Evolutionary conservation across 345 rosid species (phyloP).

Genomic region (Abelmoschus esculentus): DNA sequence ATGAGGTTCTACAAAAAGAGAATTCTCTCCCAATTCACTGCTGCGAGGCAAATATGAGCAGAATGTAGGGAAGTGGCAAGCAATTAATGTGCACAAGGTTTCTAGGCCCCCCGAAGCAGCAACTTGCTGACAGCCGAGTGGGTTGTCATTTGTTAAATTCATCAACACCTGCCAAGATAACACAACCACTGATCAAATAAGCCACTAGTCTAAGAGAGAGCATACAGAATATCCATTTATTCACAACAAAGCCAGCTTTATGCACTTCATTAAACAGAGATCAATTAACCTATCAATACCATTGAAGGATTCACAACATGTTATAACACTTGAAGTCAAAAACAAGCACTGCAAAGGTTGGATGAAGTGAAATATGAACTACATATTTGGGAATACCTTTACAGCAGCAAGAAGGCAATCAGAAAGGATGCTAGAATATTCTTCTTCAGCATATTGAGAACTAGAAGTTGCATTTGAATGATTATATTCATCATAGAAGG

Average conservation of each 20-base stretch:
- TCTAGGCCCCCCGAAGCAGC: constrained; percentile 80
- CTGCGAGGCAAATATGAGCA: constrained; percentile 31
- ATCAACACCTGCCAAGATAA: constrained; percentile 61
- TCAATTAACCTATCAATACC: background rate
- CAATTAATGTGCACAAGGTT: constrained; percentile 66
- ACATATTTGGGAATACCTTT: constrained; percentile 44
- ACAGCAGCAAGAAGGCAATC: constrained; percentile 91
- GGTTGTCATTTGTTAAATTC: constrained; percentile 88
- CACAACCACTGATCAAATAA: constrained; percentile 6
- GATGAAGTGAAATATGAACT: background rate
- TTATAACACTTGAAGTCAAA: background rate
- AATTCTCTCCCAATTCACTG: constrained; percentile 27
- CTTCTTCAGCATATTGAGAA: constrained; percentile 38
- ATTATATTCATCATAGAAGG: constrained; percentile 25
- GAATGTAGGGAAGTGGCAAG: constrained; percentile 67
- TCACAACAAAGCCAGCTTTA: background rate
- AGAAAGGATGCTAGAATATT: constrained; percentile 43
- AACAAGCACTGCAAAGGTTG: background rate
- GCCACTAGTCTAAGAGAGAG: background rate
- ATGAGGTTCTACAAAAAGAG: constrained; percentile 16
- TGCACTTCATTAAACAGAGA: background rate
- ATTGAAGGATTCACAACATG: background rate
- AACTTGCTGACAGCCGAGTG: constrained; percentile 77
- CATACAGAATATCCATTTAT: background rate
- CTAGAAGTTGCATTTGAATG: constrained; percentile 31